Conservation (phyloP, 495 filamentous ascomycete species). For the Articulospora tetracladia region DNA sequence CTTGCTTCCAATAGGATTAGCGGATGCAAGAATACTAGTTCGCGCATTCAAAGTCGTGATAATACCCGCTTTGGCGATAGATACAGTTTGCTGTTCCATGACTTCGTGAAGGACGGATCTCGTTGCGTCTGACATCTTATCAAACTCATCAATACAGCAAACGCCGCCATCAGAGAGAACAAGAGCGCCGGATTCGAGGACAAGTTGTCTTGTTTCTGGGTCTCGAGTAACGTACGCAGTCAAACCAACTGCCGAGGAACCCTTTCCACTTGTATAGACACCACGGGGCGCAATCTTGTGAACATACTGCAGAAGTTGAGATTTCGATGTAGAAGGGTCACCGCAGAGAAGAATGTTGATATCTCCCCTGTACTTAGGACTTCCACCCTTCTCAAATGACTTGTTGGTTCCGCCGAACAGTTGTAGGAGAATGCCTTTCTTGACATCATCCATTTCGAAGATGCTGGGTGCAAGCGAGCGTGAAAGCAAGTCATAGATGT, state of each 20-base stretch:
- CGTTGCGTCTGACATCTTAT: conserved; percentile 98
- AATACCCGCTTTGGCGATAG: conserved; percentile 97
- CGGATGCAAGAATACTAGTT: conserved; percentile 90
- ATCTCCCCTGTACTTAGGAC: conserved; percentile 91
- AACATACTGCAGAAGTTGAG: conserved; percentile 88
- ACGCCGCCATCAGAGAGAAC: conserved; percentile 95
- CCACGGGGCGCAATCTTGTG: conserved; percentile 97
- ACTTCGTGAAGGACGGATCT: conserved; percentile 97
- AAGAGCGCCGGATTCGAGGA: conserved; percentile 93
- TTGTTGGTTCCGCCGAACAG: conserved; percentile 99
- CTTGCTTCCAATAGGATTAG: conserved; percentile 95
- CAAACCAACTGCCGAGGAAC: conserved; percentile 96
- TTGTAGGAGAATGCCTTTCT: conserved; percentile 95
- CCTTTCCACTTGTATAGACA: conserved; percentile 96
- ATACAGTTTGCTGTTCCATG: conserved; percentile 99
- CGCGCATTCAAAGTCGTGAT: conserved; percentile 97
- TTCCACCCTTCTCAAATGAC: conserved; percentile 92
- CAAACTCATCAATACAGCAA: conserved; percentile 99
- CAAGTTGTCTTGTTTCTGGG: conserved; percentile 88
- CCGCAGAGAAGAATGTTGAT: conserved; percentile 96
- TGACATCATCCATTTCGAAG: conserved; percentile 98
- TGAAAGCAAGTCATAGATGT: conserved; percentile 91
- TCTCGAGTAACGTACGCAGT: conserved; percentile 97
- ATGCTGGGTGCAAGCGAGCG: conserved; percentile 91
- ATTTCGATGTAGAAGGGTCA: conserved; percentile 95